Evolutionary conservation across 495 filamentous ascomycete genomes (phyloP).

Genomic region (Aspergillus mulundensis): DNA sequence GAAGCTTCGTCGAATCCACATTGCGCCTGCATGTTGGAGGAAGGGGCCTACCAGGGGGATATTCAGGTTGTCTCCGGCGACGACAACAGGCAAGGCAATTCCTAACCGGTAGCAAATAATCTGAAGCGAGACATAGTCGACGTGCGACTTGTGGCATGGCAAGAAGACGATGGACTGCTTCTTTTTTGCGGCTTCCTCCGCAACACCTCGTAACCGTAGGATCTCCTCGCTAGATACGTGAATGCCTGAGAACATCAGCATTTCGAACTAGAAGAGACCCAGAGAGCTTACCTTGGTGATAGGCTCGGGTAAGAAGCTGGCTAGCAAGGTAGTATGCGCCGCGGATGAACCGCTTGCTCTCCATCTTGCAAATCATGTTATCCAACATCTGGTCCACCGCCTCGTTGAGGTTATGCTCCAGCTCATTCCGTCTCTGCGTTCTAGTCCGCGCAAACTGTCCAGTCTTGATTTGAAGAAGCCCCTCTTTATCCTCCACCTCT

Average conservation of each 20-base stretch:
- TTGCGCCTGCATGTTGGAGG: slow-evolving; percentile 90
- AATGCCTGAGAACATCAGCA: slow-evolving; percentile 50
- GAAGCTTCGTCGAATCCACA: slow-evolving; percentile 94
- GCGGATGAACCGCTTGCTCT: slow-evolving; percentile 88
- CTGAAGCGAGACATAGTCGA: slow-evolving; percentile 93
- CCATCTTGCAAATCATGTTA: slow-evolving; percentile 98
- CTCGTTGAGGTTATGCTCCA: slow-evolving; percentile 62
- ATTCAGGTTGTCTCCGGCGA: slow-evolving; percentile 94
- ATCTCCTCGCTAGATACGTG: slow-evolving; percentile 96
- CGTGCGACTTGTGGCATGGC: slow-evolving; percentile 89
- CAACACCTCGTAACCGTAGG: slow-evolving; percentile 71
- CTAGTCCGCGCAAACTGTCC: slow-evolving; percentile 47
- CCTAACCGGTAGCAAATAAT: slow-evolving; percentile 92
- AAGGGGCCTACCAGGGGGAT: slow-evolving; percentile 86
- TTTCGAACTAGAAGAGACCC: neutral
- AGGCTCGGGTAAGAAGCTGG: slow-evolving; percentile 84
- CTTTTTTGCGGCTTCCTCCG: slow-evolving; percentile 73
- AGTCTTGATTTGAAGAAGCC: slow-evolving; percentile 52
- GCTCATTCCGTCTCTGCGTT: slow-evolving; percentile 52
- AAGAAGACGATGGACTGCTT: slow-evolving; percentile 96
- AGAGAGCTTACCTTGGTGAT: slow-evolving; percentile 70
- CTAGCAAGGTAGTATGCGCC: slow-evolving; percentile 86
- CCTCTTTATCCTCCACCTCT: slow-evolving; percentile 68
- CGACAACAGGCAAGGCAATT: slow-evolving; percentile 83
- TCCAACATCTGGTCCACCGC: slow-evolving; percentile 82